Base-by-base conservation (phyloP, 768 basidiomycete genomes). In the Boletus subcaerulescens region DNA sequence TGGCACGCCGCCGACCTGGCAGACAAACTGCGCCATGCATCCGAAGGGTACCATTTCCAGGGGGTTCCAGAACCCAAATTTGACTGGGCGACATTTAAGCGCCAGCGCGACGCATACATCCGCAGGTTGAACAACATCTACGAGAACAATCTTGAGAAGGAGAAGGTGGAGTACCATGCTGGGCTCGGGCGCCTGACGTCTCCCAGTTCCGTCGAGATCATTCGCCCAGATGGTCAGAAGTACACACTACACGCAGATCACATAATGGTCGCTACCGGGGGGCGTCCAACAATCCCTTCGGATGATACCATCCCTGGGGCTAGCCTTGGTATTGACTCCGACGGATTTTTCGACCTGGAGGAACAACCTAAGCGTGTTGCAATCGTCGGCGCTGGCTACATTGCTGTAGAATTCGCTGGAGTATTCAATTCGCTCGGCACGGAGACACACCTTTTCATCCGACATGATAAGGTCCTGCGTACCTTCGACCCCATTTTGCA, bases 341-440 rank as follows among this genome's bases (percentile, higher is more conserved):
- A 99, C 70, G 95, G 94, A 3, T 99, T 99, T 79, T 99, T 99
- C 64, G 91, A 85, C 43, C 83, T 99, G 43, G 84, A 84, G 60
- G 81, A 88, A 48, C 93, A 96, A 70, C 97, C 97, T 10, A 91
- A 88, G 73, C 84, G 93, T 54, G 94, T 97, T 31, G 95, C 87
- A 4, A 87, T 98, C 51, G 86, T 98, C 41, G 97, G 97, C 44
- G 97, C 97, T 14, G 97, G 97, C 2, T 99, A 99, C 71, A 98
- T 99, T 62, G 94, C 94, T 17, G 91, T 98, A 57, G 97, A 99
- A 73, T 84, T 99, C 44, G 93, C 96, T 5, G 97, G 97, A 18
- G 84, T 99, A 51, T 84, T 99, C 74, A 84, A 98, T 72, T 80
- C 91, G 8, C 84, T 97, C 52, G 93, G 95, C 20, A 81, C 87